phyloP scores from a whole-genome alignment of 306 rosid species.

The Arachis hypogaea region DNA sequence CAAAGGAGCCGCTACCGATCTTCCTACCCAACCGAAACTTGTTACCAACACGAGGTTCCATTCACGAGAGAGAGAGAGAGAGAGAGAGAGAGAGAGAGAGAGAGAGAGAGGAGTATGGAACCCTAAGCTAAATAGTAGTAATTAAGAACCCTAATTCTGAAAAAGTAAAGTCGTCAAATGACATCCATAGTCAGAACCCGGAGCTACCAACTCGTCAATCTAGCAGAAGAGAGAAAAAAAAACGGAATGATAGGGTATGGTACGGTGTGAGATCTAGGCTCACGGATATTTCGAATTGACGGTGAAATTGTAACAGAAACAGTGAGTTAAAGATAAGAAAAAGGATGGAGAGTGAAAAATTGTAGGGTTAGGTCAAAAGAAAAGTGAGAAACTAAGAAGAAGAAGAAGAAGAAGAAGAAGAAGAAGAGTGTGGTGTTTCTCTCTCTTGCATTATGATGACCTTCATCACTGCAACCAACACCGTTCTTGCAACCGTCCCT shows the following conservation, averaged over 20 bases:
- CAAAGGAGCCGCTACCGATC: constrained; percentile 97
- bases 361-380: constrained; percentile 45
- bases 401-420: neutral
- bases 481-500: constrained; percentile 19
- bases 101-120: constrained; percentile 11
- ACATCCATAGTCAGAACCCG: constrained; percentile 30
- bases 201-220: constrained; percentile 37
- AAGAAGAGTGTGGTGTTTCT: constrained; percentile 27
- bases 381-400: neutral
- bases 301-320: neutral
- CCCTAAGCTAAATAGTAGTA: constrained; percentile 45
- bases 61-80: constrained; percentile 28
- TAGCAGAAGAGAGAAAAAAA: neutral
- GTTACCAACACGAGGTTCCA: constrained; percentile 97
- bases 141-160: constrained; percentile 21
- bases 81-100: no score
- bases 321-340: no score
- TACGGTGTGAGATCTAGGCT: constrained; percentile 43
- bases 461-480: constrained; percentile 10
- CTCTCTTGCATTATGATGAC: constrained; percentile 35
- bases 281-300: constrained; percentile 19
- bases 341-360: neutral
- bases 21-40: constrained; percentile 90
- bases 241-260: neutral
- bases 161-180: constrained; percentile 24